Base-by-base conservation (phyloP, 1,284 basidiomycete species). In the Rhodotorula sp. region DNA sequence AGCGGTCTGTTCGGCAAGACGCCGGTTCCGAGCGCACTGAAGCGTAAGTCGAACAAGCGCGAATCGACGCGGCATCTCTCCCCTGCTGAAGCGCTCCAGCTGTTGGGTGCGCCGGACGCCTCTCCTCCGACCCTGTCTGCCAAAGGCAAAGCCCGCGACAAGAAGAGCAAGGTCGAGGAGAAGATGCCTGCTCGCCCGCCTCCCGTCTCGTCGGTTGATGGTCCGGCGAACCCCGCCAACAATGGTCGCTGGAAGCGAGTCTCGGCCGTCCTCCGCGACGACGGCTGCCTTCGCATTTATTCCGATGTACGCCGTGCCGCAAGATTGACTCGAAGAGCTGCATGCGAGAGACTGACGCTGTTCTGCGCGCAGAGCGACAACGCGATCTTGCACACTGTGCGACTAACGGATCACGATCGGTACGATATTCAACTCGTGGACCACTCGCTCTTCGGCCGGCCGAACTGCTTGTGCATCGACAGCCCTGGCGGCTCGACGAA, bases 401-500 rank as follows among this genome's bases (percentile, higher is more conserved):
- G 75, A 47, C 71, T 73, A 23, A 67, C 69, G 16, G 70, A 69
- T 4, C 57, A 64, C 64, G 54, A 49, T 34, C 70, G 78, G 1
- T 71, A 72, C 62, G 78, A 79, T 64, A 65, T 79, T 46, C 74
- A 70, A 7, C 67, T 68, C 21, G 68, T 75, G 43, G 77, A 79
- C 34, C 75, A 71, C 52, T 76, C 76, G 10, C 64, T 78, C n/a
- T 74, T 79, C 43, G 76, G 73, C 49, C 66, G 71, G n/a, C 71
- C 74, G 14, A 69, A 77, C 59, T 77, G 75, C 61, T 58, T 79
- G 43, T 65, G 70, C 5, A 57, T 79, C 5, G 59, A 62, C 43
- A 65, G 68, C 5, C 48, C 48, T 23, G 26, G 12, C n/a, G 48
- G 62, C 14, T 43, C 26, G 2, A 34, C 29, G 8, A n/a, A 61